Base-by-base conservation (phyloP, 2,329 filamentous ascomycete genomes). In the Diaporthe citrichinensis region DNA sequence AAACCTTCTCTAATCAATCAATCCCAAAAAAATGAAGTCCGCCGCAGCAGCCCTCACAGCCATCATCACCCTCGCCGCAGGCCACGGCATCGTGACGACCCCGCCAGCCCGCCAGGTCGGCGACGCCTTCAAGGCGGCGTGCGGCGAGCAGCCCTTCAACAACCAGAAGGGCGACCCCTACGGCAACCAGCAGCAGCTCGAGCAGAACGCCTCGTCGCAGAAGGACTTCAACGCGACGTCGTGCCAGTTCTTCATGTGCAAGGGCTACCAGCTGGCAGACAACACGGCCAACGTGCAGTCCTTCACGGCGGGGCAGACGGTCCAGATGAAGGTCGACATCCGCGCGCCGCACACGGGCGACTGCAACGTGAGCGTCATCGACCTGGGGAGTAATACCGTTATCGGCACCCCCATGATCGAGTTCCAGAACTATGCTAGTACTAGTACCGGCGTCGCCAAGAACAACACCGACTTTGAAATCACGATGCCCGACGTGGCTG, bases 301-400 rank as follows among this genome's bases (percentile, higher is more conserved):
- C 36, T 86, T 83, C 79, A 79, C 79, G n/a, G 78, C 86, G 5
- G 87, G 87, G n/a, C 80, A 88, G 78, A 81, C 78, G 3, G 82
- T 89, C 71, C 80, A 84, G 79, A 81, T 88, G 69, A 81, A 82
- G 49, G 83, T 88, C 51, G 83, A 82, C 44, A 86, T 89, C 71
- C 82, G 84, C 34, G 86, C 87, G 75, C 86, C 87, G 5, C 87
- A 89, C 81, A 83, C 80, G 69, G 87, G 87, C 76, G 81, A 83
- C 71, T 86, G 87, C 78, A 89, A 89, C 77, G 87, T 88, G 73
- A 86, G 84, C 57, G 82, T 88, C 71, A 86, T 88, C 75, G 86
- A 88, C 74, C 87, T 86, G 23, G 79, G 82, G 61, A 83, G 81
- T 76, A 86, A 90, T 81, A 84, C 80, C 15, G 81, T 89, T 74